Conservation (phyloP, 2,329 filamentous ascomycete genomes). For the Tolypocladium tundrense region DNA sequence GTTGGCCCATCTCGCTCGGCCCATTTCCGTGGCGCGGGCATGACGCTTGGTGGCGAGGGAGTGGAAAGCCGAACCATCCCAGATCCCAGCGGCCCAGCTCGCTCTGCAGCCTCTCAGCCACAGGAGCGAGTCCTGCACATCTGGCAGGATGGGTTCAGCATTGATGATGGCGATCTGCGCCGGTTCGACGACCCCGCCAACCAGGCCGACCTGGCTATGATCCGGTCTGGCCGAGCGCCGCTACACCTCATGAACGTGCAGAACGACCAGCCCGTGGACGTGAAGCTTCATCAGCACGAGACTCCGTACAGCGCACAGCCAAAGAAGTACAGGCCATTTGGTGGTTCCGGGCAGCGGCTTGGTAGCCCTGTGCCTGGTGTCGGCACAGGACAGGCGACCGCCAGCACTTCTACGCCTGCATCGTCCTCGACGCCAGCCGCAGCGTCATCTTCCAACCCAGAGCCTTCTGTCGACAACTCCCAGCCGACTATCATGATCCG, state of each 20-base stretch:
- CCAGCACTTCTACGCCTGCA: constrained; percentile 13
- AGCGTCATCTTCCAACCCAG: constrained; percentile 21
- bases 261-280: constrained; percentile 65
- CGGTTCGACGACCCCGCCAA: constrained; percentile 73
- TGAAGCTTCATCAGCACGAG: constrained; percentile 69
- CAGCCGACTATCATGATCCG: constrained; percentile 62
- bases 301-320: constrained; percentile 60
- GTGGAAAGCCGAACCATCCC: constrained; percentile 58
- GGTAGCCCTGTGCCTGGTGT: constrained; percentile 67
- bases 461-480: constrained; percentile 45
- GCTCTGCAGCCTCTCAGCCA: constrained; percentile 26
- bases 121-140: constrained; percentile 65
- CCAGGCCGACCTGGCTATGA: constrained; percentile 61
- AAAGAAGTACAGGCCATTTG: constrained; percentile 67
- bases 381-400: constrained; percentile 6
- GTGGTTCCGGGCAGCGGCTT: constrained; percentile 60
- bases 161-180: constrained; percentile 69
- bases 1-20: constrained; percentile 39
- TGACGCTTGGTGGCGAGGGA: constrained; percentile 71
- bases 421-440: constrained; percentile 22
- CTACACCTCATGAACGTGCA: constrained; percentile 69
- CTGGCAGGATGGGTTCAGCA: constrained; percentile 77
- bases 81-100: constrained; percentile 36
- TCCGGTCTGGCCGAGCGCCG: constrained; percentile 65
- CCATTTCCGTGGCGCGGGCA: constrained; percentile 59